These are phyloP conservation scores for Neopestalotiopsis sp. DNA, from an alignment of 2,329 filamentous ascomycete genomes.

Conservation along the genomic window DNA sequence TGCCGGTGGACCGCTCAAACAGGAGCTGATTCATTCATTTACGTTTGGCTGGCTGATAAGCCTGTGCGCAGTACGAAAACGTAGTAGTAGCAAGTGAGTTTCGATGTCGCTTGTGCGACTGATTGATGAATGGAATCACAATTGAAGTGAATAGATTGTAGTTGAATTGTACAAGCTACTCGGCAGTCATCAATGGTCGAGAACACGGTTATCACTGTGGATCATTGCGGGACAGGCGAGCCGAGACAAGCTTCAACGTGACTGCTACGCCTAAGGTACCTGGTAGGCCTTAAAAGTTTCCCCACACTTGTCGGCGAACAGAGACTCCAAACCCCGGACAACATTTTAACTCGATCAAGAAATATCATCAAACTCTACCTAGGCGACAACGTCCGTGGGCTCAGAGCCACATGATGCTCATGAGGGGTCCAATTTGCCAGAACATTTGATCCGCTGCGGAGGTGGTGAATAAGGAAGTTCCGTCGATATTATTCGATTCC, in stretches of 20 bases:
- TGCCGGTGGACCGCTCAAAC: constrained; percentile 77
- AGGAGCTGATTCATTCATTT: constrained; percentile 79
- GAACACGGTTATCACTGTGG: too few species aligned
- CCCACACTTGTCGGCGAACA: not conserved
- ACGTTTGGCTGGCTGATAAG: not conserved
- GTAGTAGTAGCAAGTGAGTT: not conserved
- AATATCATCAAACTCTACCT: not conserved
- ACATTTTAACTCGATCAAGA: constrained; percentile 16
- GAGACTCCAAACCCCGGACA: constrained; percentile 18
- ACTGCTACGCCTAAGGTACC: too few species aligned
- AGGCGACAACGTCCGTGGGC: too few species aligned
- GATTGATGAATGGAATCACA: too few species aligned
- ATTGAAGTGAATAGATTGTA: too few species aligned
- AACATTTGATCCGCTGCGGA: not conserved
- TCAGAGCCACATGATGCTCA: constrained; percentile 4
- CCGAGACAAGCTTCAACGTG: too few species aligned
- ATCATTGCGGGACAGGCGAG: too few species aligned
- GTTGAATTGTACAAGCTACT: too few species aligned
- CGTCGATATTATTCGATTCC: constrained; percentile 19
- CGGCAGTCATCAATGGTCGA: too few species aligned
- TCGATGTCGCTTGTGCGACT: not conserved
- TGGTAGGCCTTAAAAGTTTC: too few species aligned
- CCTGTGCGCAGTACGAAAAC: not conserved
- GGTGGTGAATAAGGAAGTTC: constrained; percentile 8
- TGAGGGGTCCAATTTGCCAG: not conserved